These are phyloP conservation scores for Fistulinella staudtii DNA, from an alignment of 1,284 basidiomycete species.

Conservation along the genomic window DNA sequence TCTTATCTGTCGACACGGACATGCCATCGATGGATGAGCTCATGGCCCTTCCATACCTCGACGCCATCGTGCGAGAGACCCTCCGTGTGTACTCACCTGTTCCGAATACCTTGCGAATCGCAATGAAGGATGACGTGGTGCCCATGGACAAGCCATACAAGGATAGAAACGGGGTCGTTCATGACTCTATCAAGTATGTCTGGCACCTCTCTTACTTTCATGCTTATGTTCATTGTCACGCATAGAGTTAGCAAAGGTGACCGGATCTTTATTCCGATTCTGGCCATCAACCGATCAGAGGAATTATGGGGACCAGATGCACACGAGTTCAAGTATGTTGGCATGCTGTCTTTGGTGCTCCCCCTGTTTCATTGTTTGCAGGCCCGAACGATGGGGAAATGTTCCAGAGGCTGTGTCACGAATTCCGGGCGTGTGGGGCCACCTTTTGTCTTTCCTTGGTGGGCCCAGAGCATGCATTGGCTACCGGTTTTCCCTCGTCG, in stretches of 20 bases:
- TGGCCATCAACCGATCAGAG: conserved; percentile 37
- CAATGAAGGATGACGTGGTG: conserved; percentile 52
- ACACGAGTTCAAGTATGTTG: conserved; percentile 26
- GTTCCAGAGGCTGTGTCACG: conserved; percentile 41
- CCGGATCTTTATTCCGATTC: conserved; percentile 38
- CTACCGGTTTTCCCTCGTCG: conserved; percentile 66
- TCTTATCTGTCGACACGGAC: conserved; percentile 47
- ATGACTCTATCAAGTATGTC: conserved; percentile 26
- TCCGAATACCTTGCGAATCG: conserved; percentile 47
- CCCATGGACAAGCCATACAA: conserved; percentile 48
- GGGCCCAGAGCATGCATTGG: conserved; percentile 64
- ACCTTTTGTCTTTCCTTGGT: conserved; percentile 57
- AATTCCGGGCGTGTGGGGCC: conserved; percentile 58
- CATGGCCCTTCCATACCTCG: conserved; percentile 56
- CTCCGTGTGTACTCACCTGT: conserved; percentile 67
- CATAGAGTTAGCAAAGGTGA: conserved; percentile 40
- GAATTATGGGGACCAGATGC: conserved; percentile 48
- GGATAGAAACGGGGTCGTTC: conserved; percentile 39
- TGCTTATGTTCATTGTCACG: neutral
- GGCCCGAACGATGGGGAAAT: conserved; percentile 57
- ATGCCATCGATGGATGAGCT: conserved; percentile 59
- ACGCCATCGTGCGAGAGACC: conserved; percentile 64
- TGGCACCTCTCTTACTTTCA: neutral
- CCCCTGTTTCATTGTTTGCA: conserved; percentile 5
- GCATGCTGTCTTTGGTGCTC: neutral